phyloP scores from a whole-genome alignment of 345 rosid genomes.

The Acer yangbiense region DNA sequence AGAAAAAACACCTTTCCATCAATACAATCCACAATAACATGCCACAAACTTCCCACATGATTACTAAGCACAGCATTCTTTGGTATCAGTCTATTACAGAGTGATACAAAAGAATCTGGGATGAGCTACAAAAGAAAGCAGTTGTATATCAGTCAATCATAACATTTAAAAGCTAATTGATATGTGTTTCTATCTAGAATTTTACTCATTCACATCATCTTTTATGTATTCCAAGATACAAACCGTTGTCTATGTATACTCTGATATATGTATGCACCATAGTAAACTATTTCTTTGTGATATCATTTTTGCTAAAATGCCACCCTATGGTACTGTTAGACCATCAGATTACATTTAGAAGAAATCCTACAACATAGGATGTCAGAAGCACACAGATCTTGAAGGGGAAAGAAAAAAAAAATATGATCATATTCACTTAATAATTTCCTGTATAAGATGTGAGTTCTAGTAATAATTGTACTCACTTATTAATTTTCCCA shows the following conservation, averaged over 20 bases:
- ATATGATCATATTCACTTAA: no score
- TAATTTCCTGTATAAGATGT: no score
- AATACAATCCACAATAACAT: background rate
- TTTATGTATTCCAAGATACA: background rate
- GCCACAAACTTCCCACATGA: conserved; percentile 9
- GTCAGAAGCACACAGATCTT: background rate
- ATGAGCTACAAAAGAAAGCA: background rate
- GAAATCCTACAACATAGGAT: background rate
- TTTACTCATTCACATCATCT: background rate
- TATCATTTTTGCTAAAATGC: background rate
- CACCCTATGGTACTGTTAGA: background rate
- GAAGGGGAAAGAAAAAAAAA: no score
- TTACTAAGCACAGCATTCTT: conserved; percentile 1
- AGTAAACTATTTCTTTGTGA: background rate
- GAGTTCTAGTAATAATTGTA: no score
- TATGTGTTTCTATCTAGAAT: background rate
- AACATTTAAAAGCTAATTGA: background rate
- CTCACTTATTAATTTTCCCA: no score
- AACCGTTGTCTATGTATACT: background rate
- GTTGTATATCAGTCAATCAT: background rate
- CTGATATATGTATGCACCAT: no score
- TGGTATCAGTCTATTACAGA: background rate
- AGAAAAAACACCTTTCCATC: background rate
- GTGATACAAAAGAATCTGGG: conserved; percentile 2
- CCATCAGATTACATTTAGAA: background rate